Evolutionary conservation across 257 asterid genomes (phyloP).

Genomic region (Capsicum pubescens): DNA sequence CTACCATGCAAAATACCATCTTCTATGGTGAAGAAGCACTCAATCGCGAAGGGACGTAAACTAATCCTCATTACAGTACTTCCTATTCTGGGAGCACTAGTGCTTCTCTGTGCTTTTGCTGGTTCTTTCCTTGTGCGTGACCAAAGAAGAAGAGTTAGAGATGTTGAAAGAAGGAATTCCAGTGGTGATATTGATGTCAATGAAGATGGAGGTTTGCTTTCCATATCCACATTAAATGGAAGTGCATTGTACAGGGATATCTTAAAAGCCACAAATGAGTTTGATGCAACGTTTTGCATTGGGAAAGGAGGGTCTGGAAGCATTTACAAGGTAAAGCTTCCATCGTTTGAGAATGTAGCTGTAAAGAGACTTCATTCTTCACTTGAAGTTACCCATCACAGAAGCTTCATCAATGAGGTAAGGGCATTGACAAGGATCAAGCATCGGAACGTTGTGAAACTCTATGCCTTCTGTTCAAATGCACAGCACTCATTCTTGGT

Average conservation of each 20-base stretch:
- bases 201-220: neutral
- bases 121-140: neutral
- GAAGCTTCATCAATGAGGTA: slow-evolving; percentile 14
- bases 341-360: neutral
- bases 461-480: slow-evolving; percentile 22
- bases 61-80: slow-evolving; percentile 7
- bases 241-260: slow-evolving; percentile 26
- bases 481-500: slow-evolving; percentile 28
- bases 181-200: neutral
- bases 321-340: slow-evolving; percentile 21
- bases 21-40: neutral
- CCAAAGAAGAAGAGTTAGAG: neutral
- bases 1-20: neutral
- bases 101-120: neutral
- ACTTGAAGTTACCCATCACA: neutral
- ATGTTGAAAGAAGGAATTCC: neutral
- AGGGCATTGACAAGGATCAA: neutral
- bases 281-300: slow-evolving; percentile 2
- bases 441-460: slow-evolving; percentile 28
- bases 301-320: slow-evolving; percentile 24
- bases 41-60: neutral
- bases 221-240: slow-evolving; percentile 1
- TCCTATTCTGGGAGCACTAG: slow-evolving; percentile 24
- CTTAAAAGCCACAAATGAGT: slow-evolving; percentile 25
- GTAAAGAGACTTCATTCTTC: slow-evolving; percentile 28